These are phyloP conservation scores for Aegilops umbellulata DNA, from an alignment of 176 grass and related monocot genomes.

Conservation along the genomic window DNA sequence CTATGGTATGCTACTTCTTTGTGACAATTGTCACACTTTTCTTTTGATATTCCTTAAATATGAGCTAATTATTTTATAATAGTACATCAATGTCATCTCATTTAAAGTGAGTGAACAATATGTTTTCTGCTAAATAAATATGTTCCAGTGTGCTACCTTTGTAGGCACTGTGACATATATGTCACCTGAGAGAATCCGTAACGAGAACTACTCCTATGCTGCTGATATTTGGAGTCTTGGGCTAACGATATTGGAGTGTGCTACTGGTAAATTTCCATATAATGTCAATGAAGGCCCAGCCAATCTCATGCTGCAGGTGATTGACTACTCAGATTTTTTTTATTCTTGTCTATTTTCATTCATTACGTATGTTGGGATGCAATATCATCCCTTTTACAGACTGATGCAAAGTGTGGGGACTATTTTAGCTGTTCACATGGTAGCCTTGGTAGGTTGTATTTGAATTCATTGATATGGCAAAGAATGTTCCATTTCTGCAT, in stretches of 20 bases:
- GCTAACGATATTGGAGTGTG: conserved; percentile 87
- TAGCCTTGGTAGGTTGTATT: not conserved
- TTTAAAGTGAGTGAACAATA: conserved; percentile 23
- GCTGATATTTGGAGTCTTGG: conserved; percentile 99
- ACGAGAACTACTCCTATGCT: conserved; percentile 82
- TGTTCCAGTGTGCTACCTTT: conserved; percentile 97
- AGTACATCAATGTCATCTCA: not conserved
- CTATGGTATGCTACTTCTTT: conserved; percentile 75
- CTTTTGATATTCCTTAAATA: conserved; percentile 17
- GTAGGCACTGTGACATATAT: conserved; percentile 96
- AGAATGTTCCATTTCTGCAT: not conserved
- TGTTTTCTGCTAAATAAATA: conserved; percentile 52
- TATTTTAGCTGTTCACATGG: not conserved
- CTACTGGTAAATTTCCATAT: conserved; percentile 95
- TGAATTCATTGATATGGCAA: not conserved
- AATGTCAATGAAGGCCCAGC: conserved; percentile 82
- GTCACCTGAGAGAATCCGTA: conserved; percentile 98
- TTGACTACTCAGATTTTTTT: not conserved
- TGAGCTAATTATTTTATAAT: conserved; percentile 18
- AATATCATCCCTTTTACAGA: not conserved
- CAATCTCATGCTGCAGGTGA: conserved; percentile 96
- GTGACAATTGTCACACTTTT: too few relatives aligned
- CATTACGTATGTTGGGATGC: not conserved
- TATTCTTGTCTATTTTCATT: not conserved
- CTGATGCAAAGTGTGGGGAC: not conserved